phyloP scores from a whole-genome alignment of 371 early-diverging fungal species.

The Chytridiales sp. region DNA sequence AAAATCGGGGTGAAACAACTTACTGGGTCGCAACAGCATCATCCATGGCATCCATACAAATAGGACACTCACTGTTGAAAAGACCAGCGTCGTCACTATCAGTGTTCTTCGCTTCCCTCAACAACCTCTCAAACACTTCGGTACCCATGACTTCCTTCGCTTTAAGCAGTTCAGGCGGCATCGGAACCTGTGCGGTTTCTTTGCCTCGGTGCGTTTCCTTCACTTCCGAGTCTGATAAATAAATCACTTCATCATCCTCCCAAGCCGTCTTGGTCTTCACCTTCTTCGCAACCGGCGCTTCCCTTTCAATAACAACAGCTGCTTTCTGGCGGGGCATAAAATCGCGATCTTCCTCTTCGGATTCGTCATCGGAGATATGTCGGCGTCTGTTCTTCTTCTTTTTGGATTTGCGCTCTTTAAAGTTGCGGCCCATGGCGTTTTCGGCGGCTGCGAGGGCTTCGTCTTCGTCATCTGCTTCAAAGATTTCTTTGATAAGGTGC shows the following conservation, averaged over 20 bases:
- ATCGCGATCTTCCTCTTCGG: too few relatives aligned
- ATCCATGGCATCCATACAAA: conserved; percentile 15
- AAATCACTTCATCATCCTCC: not conserved
- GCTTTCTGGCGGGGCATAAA: too few relatives aligned
- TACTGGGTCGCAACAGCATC: not conserved
- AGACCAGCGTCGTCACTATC: conserved; percentile 5
- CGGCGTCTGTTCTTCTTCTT: too few relatives aligned
- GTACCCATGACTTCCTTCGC: conserved; percentile 2
- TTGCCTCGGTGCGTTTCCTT: not conserved
- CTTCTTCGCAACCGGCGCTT: not conserved
- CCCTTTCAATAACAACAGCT: not conserved
- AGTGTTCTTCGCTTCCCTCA: not conserved
- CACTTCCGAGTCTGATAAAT: not conserved
- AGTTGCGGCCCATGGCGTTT: too few relatives aligned
- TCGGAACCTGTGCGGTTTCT: not conserved
- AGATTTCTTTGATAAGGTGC: too few relatives aligned
- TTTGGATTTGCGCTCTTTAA: too few relatives aligned
- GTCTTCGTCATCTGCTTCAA: too few relatives aligned
- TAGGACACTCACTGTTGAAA: conserved; percentile 13
- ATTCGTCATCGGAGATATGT: too few relatives aligned
- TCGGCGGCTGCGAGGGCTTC: too few relatives aligned
- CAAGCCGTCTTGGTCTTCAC: not conserved
- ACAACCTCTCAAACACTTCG: conserved; percentile 5
- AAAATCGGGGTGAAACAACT: too few relatives aligned
- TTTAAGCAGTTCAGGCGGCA: not conserved